These are phyloP conservation scores for Wallacemonas sp. DNA, from an alignment of 208 protist genomes.

Conservation along the genomic window DNA sequence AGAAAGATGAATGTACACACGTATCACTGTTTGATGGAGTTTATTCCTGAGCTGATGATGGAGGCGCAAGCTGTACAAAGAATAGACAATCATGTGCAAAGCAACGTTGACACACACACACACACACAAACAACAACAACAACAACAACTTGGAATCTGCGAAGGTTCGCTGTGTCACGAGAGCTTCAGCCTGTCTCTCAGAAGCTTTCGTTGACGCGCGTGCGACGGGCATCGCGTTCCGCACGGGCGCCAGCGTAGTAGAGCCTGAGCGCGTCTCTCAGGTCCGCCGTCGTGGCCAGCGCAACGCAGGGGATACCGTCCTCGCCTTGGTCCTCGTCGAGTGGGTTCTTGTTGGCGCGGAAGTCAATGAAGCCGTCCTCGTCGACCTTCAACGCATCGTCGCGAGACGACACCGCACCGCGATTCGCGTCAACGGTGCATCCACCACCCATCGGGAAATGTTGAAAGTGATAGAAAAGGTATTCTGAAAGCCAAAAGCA, in stretches of 20 bases:
- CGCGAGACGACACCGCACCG: neutral
- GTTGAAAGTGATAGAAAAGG: neutral
- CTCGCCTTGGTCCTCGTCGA: neutral
- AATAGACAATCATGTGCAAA: neutral
- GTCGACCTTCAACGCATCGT: neutral
- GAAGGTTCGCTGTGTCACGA: neutral
- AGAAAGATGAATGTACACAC: too few species aligned
- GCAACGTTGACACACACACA: neutral
- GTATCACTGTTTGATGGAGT: too few species aligned
- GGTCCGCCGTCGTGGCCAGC: neutral
- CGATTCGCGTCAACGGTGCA: neutral
- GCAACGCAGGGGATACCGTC: neutral
- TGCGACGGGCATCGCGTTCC: neutral
- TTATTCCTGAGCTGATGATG: too few species aligned
- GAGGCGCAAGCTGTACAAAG: constrained; percentile 19
- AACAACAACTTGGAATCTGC: constrained; percentile 1
- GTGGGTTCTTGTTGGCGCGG: neutral
- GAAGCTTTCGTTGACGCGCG: neutral
- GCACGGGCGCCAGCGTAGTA: neutral
- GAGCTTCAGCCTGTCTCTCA: neutral
- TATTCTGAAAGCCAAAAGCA: neutral
- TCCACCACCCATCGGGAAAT: neutral
- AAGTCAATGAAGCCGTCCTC: neutral
- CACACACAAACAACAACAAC: neutral
- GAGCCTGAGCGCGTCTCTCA: neutral